These are phyloP conservation scores for Fusarium sp. DNA, from an alignment of 2,329 filamentous ascomycete genomes.

Conservation along the genomic window DNA sequence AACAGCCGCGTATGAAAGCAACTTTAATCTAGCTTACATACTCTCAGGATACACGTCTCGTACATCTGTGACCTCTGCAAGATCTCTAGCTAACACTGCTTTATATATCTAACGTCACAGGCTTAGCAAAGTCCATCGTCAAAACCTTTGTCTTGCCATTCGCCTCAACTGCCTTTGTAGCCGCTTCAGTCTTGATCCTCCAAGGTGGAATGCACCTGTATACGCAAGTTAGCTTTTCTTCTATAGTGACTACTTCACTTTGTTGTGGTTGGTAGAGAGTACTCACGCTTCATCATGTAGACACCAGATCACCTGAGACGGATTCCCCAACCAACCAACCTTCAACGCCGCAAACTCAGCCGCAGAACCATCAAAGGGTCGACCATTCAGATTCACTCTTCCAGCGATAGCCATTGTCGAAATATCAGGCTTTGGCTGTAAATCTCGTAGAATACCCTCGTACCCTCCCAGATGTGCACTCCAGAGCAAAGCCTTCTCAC, in stretches of 20 bases:
- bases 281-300: background rate
- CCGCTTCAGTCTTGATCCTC: background rate
- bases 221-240: too few species aligned
- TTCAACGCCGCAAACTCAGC: background rate
- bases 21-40: fast-evolving
- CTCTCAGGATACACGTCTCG: fast-evolving
- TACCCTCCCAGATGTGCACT: background rate
- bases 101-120: background rate
- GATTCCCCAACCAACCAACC: background rate
- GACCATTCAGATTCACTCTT: background rate
- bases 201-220: background rate
- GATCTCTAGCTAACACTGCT: too few species aligned
- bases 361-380: background rate
- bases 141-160: background rate
- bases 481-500: background rate
- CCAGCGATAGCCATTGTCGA: background rate
- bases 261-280: too few species aligned
- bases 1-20: too few species aligned
- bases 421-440: background rate
- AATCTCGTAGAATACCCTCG: background rate
- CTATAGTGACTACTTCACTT: too few species aligned
- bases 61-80: too few species aligned
- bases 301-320: background rate
- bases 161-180: background rate
- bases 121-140: background rate